Evolutionary conservation across 2,329 filamentous ascomycete species (phyloP).

Genomic region (Colletotrichum plurivorum): DNA sequence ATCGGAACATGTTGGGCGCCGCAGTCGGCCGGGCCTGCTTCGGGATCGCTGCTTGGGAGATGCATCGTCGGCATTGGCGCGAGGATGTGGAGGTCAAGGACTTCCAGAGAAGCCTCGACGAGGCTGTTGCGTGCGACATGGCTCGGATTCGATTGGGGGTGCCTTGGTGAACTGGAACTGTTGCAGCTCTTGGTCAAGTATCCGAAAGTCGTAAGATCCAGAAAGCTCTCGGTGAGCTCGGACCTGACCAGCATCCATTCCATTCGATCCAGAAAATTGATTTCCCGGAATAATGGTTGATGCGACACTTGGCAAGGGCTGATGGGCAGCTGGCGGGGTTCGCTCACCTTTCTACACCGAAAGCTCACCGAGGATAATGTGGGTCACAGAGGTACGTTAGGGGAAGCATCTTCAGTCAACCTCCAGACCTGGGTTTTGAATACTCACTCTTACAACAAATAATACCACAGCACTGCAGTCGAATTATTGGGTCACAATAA

Average conservation of each 20-base stretch:
- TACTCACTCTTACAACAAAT: too few relatives aligned
- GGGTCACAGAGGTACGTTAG: slow-evolving; percentile 1
- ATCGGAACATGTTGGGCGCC: slow-evolving; percentile 48
- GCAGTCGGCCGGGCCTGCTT: slow-evolving; percentile 53
- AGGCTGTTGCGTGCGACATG: slow-evolving; percentile 57
- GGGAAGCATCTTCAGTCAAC: neutral
- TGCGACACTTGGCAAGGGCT: neutral
- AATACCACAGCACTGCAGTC: too few relatives aligned
- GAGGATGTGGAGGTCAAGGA: slow-evolving; percentile 49
- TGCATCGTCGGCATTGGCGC: slow-evolving; percentile 59
- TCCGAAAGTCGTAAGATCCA: slow-evolving; percentile 31
- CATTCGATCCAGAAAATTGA: neutral
- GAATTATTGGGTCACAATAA: too few relatives aligned
- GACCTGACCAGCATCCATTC: slow-evolving; percentile 3
- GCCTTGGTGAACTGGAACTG: neutral
- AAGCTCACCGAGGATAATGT: slow-evolving; percentile 25
- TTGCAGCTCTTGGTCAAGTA: neutral
- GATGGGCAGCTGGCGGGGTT: too few relatives aligned
- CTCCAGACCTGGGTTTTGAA: too few relatives aligned
- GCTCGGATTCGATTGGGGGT: slow-evolving; percentile 8
- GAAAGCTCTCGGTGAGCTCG: slow-evolving; percentile 33
- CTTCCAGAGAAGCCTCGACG: slow-evolving; percentile 53
- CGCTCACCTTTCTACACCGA: slow-evolving; percentile 23
- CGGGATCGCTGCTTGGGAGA: slow-evolving; percentile 53
- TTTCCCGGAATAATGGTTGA: slow-evolving; percentile 32